phyloP scores from a whole-genome alignment of 306 rosid genomes.

The Corylus americana region DNA sequence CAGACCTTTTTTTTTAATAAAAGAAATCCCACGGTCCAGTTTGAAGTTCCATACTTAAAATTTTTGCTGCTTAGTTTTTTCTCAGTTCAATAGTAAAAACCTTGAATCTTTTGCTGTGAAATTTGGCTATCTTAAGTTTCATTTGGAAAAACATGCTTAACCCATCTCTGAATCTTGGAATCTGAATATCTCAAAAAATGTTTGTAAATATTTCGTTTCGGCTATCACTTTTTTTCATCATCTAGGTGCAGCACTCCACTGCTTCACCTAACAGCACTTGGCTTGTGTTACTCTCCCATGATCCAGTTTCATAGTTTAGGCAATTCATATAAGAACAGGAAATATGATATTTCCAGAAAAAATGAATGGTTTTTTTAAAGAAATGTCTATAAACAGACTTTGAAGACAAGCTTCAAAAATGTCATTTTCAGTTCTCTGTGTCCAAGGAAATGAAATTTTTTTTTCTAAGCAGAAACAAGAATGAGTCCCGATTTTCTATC shows the following conservation, averaged over 20 bases:
- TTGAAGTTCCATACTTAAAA: not conserved
- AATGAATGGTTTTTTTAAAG: not conserved
- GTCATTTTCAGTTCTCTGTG: not conserved
- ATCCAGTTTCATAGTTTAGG: not conserved
- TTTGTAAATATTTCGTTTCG: not conserved
- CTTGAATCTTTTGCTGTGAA: too few species aligned
- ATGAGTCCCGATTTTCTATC: not conserved
- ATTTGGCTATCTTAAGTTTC: not conserved
- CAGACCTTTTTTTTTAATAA: too few species aligned
- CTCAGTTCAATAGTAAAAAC: not conserved
- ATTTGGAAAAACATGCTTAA: not conserved
- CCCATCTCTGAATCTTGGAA: not conserved
- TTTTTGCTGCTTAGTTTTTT: not conserved
- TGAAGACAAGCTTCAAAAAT: not conserved
- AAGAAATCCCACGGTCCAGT: too few species aligned
- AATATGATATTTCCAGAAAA: not conserved
- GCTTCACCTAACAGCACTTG: not conserved
- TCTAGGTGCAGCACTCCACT: not conserved
- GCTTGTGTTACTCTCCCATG: not conserved
- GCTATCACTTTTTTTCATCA: not conserved
- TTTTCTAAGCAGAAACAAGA: not conserved
- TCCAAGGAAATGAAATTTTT: not conserved
- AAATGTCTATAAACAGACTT: not conserved
- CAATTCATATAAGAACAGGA: not conserved
- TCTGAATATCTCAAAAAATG: not conserved